Evolutionary conservation across 305 asterid genomes (phyloP), one percentile per base, ranked within the genome.

Genomic region (Fraxinus paxiana): DNA sequence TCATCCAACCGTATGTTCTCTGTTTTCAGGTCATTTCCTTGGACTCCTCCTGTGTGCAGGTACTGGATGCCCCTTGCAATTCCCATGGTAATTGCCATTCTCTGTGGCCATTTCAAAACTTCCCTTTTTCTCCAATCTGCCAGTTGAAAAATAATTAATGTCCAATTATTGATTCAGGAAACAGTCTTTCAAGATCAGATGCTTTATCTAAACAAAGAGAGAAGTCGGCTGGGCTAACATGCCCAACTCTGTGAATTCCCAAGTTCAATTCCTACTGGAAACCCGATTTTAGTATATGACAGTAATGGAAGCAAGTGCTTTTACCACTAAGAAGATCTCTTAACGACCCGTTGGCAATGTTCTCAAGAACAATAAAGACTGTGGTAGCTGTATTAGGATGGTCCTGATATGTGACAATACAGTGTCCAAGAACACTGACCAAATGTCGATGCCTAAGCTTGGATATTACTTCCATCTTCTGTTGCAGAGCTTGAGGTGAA

Each of bases 391-490:
- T 83, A 90, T 87, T 91, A 7, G 97, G 97, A 81, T 93, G 98
- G 88, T 91, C 97, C 86, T 12, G 97, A 86, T 94, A 91, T 8
- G 97, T 86, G 80, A 91, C 98, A 48, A 89, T 88, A 88, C 98
- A 96, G 90, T 96, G 99, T n/a, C 99, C 98, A 7, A 96, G 88
- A 28, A 94, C 97, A 84, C 98, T 94, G 31, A 94, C 97, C 77
- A 96, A 80, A 87, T 94, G 97, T 70, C 98, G 83, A 77, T 96
- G 98, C 87, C 99, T 94, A 73, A 94, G 91, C 91, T 90, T 94
- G 22, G 98, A 94, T 73, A 94, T 86, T 48, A 91, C 89, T 79
- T 96, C 98, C 97, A 94, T 94, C 87, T 96, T 98, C 80, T 92
- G 92, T 73, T 96, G 93, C 81, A 96, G 91, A 81, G 90, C 90